Evolutionary conservation across 257 asterid species (phyloP), one percentile per base, ranked within the genome.

Genomic region (Plantago ovata): DNA sequence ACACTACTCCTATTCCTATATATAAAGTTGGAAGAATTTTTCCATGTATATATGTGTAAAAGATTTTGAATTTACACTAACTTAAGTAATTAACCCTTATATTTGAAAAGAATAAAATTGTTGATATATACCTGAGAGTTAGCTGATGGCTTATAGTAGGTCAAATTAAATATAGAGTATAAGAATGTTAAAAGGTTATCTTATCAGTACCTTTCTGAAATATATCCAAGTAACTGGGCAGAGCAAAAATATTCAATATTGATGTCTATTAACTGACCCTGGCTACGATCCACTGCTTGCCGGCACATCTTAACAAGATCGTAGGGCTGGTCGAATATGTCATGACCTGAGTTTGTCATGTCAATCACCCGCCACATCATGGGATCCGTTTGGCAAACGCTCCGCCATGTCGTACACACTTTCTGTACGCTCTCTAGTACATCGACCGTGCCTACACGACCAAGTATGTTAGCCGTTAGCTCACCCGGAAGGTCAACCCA

Each of bases 391-490:
- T 46, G 13, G 56, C 69, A 46, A 10, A 64, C 32, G 3, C 38
- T 64, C 10, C 56, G 49, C 69, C 69, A 64, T 0, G 55, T 42
- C 13, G 56, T 56, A 55, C 69, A 64, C n/a, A 64, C 69, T 32
- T 18, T 44, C 57, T 64, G 63, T 28, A 47, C 56, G 6, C 3
- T 56, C 28, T 13, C 7, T 9, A 64, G 63, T 16, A 64, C 44
- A 4, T 64, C 63, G 13, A 24, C 15, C 3, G 63, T 39, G 22
- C 63, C 69, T 8, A 54, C 1, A 2, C 33, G 28, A 14, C 33
- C 38, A 12, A 64, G 57, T 14, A 64, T 64, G 4, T 21, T 15
- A 3, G 69, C 16, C 11, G 63, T 64, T 13, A 55, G 23, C 15
- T 55, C 63, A 3, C 2, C 10, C 9, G 69, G 63, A 10, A 64